Evolutionary conservation across 805 yeast species (phyloP).

Genomic region (Zygosaccharomyces gambellarensis): DNA sequence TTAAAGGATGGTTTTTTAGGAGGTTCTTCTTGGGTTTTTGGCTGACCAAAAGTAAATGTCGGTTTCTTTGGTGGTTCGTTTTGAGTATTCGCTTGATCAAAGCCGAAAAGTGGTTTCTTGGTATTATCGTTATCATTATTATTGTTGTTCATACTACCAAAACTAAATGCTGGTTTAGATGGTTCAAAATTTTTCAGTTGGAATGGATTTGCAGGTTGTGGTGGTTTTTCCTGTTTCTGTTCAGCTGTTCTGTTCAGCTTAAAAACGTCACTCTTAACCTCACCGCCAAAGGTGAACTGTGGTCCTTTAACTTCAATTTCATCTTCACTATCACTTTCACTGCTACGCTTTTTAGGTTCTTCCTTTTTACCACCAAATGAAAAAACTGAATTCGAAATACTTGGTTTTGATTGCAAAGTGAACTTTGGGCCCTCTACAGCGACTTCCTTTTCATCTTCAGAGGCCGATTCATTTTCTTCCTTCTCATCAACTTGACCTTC

Average conservation of each 20-base stretch:
- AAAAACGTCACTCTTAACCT: constrained; percentile 36
- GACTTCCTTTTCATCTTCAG: constrained; percentile 51
- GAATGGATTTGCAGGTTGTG: background rate
- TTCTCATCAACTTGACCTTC: constrained; percentile 4
- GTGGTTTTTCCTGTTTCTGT: constrained; percentile 1
- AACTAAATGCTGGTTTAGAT: constrained; percentile 16
- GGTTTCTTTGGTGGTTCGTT: constrained; percentile 4
- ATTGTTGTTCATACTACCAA: constrained; percentile 2
- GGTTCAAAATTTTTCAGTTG: background rate
- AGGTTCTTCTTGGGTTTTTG: background rate
- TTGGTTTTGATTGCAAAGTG: constrained; percentile 43
- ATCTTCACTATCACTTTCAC: constrained; percentile 32
- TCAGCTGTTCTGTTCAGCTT: constrained; percentile 25
- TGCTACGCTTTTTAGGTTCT: constrained; percentile 15
- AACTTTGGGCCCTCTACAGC: constrained; percentile 74
- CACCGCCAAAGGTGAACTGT: constrained; percentile 36
- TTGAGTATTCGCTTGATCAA: constrained; percentile 1
- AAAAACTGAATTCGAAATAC: constrained; percentile 48
- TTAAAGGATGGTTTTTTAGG: constrained; percentile 10
- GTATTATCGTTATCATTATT: background rate
- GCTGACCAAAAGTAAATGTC: constrained; percentile 7
- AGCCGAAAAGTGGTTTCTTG: constrained; percentile 16
- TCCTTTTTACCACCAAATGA: constrained; percentile 35
- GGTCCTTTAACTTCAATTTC: constrained; percentile 38
- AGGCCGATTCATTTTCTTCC: constrained; percentile 35